A percentile compares a stretch with the other conserved stretches of the same genome.
These are phyloP conservation scores for Russula emetica DNA, from an alignment of 768 basidiomycete genomes.

Conservation along the genomic window DNA sequence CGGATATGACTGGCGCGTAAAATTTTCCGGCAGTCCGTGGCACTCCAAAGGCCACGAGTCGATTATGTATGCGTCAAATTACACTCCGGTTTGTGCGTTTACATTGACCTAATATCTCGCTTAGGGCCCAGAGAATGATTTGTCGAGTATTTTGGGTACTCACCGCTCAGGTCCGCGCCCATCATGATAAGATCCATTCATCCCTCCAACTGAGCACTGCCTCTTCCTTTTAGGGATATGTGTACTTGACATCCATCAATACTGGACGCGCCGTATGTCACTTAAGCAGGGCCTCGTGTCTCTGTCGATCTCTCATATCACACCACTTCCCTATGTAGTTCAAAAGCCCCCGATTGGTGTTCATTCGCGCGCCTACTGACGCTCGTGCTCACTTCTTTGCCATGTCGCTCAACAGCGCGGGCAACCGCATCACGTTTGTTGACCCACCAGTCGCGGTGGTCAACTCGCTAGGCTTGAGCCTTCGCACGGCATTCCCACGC, in stretches of 20 bases:
- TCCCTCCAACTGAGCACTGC: slow-evolving; percentile 8
- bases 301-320: slow-evolving; percentile 7
- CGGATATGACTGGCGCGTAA: slow-evolving; percentile 55
- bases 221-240: slow-evolving; percentile 52
- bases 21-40: slow-evolving; percentile 68
- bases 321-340: slow-evolving; percentile 23
- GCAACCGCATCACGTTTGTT: slow-evolving; percentile 48
- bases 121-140: slow-evolving; percentile 58
- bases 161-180: slow-evolving; percentile 47
- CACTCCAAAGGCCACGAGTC: slow-evolving; percentile 51
- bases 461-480: slow-evolving; percentile 38
- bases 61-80: slow-evolving; percentile 42
- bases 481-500: slow-evolving; percentile 43
- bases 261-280: slow-evolving; percentile 48
- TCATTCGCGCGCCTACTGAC: slow-evolving; percentile 51
- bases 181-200: slow-evolving; percentile 23
- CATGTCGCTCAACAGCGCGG: slow-evolving; percentile 58
- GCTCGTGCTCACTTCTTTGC: slow-evolving; percentile 55
- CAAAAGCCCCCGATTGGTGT: slow-evolving; percentile 64
- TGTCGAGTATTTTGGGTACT: slow-evolving; percentile 57
- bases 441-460: slow-evolving; percentile 40
- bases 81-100: slow-evolving; percentile 17
- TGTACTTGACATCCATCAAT: slow-evolving; percentile 55
- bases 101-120: not conserved
- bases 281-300: slow-evolving; percentile 22